These are phyloP conservation scores for Diophrys appendiculata DNA, from an alignment of 73 alveolate species.

Conservation along the genomic window DNA sequence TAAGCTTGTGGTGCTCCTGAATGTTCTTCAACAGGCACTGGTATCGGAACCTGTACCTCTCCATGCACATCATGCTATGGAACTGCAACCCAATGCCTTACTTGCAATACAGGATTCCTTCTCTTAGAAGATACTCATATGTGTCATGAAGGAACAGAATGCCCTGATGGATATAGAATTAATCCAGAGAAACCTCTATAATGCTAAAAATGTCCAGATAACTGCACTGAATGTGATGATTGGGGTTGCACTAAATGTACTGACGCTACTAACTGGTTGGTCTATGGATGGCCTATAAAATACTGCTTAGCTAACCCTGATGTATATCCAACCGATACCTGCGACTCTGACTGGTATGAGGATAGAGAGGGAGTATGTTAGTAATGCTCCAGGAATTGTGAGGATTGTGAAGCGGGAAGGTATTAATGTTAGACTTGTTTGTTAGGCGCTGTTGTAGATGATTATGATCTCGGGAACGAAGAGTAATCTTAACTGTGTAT, in stretches of 20 bases:
- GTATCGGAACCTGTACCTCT: background rate
- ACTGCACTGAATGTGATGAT: background rate
- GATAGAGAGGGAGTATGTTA: background rate
- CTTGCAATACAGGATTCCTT: background rate
- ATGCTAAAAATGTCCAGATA: background rate
- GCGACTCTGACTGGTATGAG: background rate
- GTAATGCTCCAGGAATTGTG: background rate
- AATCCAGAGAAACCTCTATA: background rate
- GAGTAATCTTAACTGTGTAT: background rate
- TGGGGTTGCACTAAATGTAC: background rate
- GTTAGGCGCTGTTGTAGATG: background rate
- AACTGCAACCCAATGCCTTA: background rate
- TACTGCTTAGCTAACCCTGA: background rate
- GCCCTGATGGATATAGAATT: background rate
- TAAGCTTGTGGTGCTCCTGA: background rate
- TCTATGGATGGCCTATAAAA: background rate
- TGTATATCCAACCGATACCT: background rate
- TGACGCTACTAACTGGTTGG: background rate
- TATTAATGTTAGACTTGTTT: background rate
- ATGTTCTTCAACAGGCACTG: background rate
- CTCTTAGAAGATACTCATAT: background rate
- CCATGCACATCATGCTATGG: background rate
- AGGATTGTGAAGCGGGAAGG: background rate
- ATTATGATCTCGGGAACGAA: background rate
- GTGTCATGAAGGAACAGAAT: background rate